Base-by-base conservation (phyloP, 1,284 basidiomycete genomes). In the Sphagnurus paluster region DNA sequence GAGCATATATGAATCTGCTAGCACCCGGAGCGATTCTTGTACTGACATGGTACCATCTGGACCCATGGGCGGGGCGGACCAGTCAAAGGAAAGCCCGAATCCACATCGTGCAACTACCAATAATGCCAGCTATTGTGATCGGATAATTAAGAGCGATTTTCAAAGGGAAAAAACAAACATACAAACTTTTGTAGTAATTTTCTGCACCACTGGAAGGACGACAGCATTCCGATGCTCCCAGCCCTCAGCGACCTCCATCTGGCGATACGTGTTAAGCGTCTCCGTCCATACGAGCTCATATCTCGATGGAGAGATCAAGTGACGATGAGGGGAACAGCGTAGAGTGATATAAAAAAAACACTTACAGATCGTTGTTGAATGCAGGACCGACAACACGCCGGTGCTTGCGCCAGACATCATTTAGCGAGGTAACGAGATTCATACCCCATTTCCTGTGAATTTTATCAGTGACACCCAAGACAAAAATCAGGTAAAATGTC, bases 61-160 rank as follows among this genome's bases (percentile, higher is more conserved):
- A 8, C 57, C 56, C 26, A 44, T 56, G 1, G 70, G 64, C 9
- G 66, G 61, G 5, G 69, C 58, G 20, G 50, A 50, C 79, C 79
- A 81, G 24, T 62, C 62, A 45, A 74, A 74, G 2, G 69, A 61
- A 33, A 79, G 63, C 3, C 79, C 78, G 41, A 79, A 79, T 1
- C 74, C 76, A 50, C 75, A 79, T 28, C 63, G 69, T 8, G 69
- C 70, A 32, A 82, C 70, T 11, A 79, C 62, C 24, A 77, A 61
- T 7, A 80, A 62, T 0, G 76, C 70, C 20, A 77, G 56, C 75
- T 78, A 39, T 16, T 30, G 28, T 30, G 14, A 13, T 30, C 14
- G 28, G 28, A 30, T 30, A 13, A 14, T 13, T 13, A 30, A 3
- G 28, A 30, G 7, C 7, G 28, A 14, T 30, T 10, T 30, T 30